A percentile compares a stretch with the other conserved stretches of the same genome.
These are phyloP conservation scores for Hirschfeldia incana DNA, from an alignment of 345 rosid genomes.

Conservation along the genomic window DNA sequence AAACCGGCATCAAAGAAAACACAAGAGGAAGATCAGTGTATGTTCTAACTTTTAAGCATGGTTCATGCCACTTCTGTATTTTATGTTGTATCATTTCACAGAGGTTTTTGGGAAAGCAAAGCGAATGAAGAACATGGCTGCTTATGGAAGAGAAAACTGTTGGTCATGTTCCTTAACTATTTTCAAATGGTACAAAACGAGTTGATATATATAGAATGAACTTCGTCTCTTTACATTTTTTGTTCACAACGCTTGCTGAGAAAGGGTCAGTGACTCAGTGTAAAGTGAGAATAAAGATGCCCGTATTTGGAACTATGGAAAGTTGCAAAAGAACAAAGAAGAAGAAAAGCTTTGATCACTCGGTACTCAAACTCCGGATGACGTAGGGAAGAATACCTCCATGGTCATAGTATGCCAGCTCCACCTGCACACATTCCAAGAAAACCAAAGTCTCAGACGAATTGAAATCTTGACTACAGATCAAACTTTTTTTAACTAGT, in stretches of 20 bases:
- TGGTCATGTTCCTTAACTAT: no score
- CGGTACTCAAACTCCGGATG: slow-evolving; percentile 52
- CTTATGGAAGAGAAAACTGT: background rate
- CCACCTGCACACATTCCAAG: slow-evolving; percentile 51
- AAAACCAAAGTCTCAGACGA: slow-evolving; percentile 11
- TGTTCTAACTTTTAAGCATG: background rate
- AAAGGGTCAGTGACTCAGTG: no score
- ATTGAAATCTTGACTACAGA: background rate
- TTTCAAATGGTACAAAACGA: no score
- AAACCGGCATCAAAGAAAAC: background rate
- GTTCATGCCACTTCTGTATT: background rate
- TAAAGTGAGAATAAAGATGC: no score
- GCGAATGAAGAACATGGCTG: background rate
- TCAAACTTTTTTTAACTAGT: background rate
- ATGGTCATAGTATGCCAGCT: slow-evolving; percentile 67
- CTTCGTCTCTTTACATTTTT: no score
- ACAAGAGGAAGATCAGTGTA: background rate
- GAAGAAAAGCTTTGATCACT: slow-evolving; percentile 29
- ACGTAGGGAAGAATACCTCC: slow-evolving; percentile 81
- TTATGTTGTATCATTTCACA: slow-evolving; percentile 3
- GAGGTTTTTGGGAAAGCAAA: background rate
- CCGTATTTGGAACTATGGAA: no score
- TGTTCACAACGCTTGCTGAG: no score
- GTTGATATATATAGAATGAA: no score
- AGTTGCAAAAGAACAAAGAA: no score